These are phyloP conservation scores for Microbotryum silenes-acaulis DNA, from an alignment of 1,284 basidiomycete species.

Conservation along the genomic window DNA sequence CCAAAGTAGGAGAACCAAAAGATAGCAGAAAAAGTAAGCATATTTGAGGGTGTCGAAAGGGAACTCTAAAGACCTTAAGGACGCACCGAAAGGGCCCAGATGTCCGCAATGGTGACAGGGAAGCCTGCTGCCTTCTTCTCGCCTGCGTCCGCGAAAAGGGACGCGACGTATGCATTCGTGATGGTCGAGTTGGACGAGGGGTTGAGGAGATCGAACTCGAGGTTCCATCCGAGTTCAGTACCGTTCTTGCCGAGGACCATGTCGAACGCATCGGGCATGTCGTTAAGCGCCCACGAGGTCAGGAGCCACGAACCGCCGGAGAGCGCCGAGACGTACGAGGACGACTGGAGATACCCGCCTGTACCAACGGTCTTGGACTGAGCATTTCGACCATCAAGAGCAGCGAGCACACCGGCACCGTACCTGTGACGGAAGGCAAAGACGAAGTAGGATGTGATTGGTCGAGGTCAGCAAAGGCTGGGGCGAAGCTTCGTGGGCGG, in stretches of 20 bases:
- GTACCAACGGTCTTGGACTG: conserved; percentile 53
- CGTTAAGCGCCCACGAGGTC: conserved; percentile 53
- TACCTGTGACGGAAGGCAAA: conserved; percentile 19
- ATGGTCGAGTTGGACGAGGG: conserved; percentile 1
- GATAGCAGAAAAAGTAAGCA: background rate
- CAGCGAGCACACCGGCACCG: conserved; percentile 53
- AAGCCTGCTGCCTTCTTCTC: conserved; percentile 24
- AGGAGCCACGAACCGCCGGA: conserved; percentile 65
- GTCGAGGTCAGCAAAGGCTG: too few species aligned
- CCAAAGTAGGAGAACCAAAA: background rate
- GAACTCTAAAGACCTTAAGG: background rate
- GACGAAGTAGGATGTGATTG: too few species aligned
- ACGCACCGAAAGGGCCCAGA: background rate
- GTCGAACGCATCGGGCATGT: conserved; percentile 49
- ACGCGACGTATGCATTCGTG: background rate
- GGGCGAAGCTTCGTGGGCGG: too few species aligned
- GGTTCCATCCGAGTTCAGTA: conserved; percentile 13
- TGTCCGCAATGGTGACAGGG: conserved; percentile 21
- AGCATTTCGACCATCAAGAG: conserved; percentile 53
- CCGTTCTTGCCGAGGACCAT: background rate
- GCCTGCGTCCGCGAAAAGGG: conserved; percentile 9
- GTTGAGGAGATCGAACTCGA: conserved; percentile 19
- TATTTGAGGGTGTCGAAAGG: background rate
- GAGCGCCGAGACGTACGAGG: conserved; percentile 55
- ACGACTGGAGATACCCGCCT: conserved; percentile 58